These are phyloP conservation scores for Cystofilobasidium macerans DNA, from an alignment of 768 basidiomycete species.

Conservation along the genomic window DNA sequence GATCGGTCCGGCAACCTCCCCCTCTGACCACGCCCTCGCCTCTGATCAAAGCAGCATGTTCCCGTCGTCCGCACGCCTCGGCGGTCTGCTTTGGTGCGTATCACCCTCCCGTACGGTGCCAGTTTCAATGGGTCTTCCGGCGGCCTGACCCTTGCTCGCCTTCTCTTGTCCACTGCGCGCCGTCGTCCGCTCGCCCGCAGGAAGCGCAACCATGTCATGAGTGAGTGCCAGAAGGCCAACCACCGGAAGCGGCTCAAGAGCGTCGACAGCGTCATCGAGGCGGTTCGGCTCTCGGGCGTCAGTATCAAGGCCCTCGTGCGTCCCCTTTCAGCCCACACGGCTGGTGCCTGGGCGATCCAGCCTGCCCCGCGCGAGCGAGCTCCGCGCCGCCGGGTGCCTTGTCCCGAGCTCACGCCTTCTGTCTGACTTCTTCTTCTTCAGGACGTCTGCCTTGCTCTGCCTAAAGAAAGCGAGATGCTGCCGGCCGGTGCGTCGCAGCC, in stretches of 20 bases:
- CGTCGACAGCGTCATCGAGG: slow-evolving; percentile 86
- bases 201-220: slow-evolving; percentile 68
- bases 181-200: background rate
- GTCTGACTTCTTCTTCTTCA: slow-evolving; percentile 34
- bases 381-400: background rate
- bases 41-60: background rate
- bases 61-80: slow-evolving; percentile 8
- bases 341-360: too few relatives aligned
- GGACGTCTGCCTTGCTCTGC: slow-evolving; percentile 66
- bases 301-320: slow-evolving; percentile 64
- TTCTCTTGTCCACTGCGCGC: background rate
- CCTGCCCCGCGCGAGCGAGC: background rate
- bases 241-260: slow-evolving; percentile 76
- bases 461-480: slow-evolving; percentile 87
- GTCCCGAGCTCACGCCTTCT: background rate
- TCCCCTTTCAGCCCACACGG: slow-evolving; percentile 17
- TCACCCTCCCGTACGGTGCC: background rate
- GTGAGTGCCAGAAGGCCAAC: slow-evolving; percentile 82
- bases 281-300: slow-evolving; percentile 71
- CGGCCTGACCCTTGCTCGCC: background rate
- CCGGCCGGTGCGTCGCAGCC: slow-evolving; percentile 42
- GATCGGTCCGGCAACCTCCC: too few relatives aligned
- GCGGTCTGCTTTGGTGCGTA: slow-evolving; percentile 15
- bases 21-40: background rate
- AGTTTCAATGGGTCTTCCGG: background rate